These are phyloP conservation scores for Auricularia sp. DNA, from an alignment of 768 basidiomycete species.

Conservation along the genomic window DNA sequence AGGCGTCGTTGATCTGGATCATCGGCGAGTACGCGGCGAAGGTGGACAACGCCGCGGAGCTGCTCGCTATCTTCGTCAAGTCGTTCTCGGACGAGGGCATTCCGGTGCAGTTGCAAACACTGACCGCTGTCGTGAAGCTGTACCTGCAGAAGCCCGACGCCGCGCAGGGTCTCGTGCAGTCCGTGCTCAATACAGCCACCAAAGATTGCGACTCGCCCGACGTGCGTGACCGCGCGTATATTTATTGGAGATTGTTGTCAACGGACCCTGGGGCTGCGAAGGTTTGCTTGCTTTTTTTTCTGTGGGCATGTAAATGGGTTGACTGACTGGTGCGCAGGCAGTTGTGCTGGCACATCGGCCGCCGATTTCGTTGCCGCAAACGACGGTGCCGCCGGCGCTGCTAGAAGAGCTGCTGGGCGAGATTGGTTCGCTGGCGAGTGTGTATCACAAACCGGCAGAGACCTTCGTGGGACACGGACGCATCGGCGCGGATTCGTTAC, in stretches of 20 bases:
- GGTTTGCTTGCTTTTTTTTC: constrained; percentile 29
- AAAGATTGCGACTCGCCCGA: constrained; percentile 97
- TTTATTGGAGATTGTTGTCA: constrained; percentile 92
- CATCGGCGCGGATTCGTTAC: constrained; percentile 71
- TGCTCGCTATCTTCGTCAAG: constrained; percentile 83
- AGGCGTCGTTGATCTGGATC: constrained; percentile 97
- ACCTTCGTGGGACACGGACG: constrained; percentile 92
- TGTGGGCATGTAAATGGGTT: not conserved
- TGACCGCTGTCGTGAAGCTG: constrained; percentile 40
- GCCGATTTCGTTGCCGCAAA: constrained; percentile 86
- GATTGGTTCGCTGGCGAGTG: constrained; percentile 80
- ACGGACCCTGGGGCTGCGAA: constrained; percentile 95
- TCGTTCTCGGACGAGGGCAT: constrained; percentile 90
- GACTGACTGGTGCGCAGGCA: constrained; percentile 28
- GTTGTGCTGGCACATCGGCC: constrained; percentile 89
- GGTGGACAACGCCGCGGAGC: constrained; percentile 93
- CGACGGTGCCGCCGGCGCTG: constrained; percentile 76
- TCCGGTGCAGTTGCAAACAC: constrained; percentile 50
- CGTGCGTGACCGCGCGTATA: constrained; percentile 92
- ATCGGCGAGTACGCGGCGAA: constrained; percentile 97
- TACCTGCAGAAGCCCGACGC: constrained; percentile 92
- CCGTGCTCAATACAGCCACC: constrained; percentile 86
- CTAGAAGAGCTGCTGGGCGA: constrained; percentile 89
- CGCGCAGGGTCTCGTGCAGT: constrained; percentile 85
- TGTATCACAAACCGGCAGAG: constrained; percentile 94